phyloP scores from a whole-genome alignment of 495 filamentous ascomycete genomes.

The Cryomyces antarcticus region DNA sequence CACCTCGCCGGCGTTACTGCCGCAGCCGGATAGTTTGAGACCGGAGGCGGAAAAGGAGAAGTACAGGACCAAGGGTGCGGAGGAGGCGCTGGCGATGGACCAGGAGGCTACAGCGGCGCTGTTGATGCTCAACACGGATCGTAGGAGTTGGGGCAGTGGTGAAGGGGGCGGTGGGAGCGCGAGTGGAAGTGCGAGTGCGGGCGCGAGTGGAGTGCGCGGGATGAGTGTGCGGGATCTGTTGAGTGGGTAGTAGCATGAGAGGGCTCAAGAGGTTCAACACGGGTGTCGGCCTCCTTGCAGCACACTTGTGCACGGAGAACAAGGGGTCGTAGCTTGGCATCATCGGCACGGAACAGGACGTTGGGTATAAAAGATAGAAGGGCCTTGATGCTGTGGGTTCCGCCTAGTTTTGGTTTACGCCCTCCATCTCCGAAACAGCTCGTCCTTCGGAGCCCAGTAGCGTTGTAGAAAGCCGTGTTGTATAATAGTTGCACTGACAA shows the following conservation, averaged over 20 bases:
- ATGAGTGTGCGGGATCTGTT: slow-evolving; percentile 17
- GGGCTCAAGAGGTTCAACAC: no score
- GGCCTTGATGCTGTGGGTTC: no score
- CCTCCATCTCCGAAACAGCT: no score
- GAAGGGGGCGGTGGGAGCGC: neutral
- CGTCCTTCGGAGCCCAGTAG: no score
- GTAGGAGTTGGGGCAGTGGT: slow-evolving; percentile 11
- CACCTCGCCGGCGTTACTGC: neutral
- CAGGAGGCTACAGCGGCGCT: slow-evolving; percentile 18
- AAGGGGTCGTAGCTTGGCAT: no score
- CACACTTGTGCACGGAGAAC: no score
- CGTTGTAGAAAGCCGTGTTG: no score
- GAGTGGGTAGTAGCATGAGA: neutral
- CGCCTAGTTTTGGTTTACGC: no score
- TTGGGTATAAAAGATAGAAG: no score
- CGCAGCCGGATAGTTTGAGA: neutral
- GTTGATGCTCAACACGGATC: slow-evolving; percentile 19
- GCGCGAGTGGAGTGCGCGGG: neutral
- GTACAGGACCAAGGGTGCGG: slow-evolving; percentile 2
- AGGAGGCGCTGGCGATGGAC: slow-evolving; percentile 12
- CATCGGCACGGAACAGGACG: no score
- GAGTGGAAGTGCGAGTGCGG: slow-evolving; percentile 1
- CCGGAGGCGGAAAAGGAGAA: slow-evolving; percentile 1
- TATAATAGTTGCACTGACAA: no score
- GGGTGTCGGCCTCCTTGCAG: no score